Conservation (phyloP, 1,284 basidiomycete genomes). For the Bondarzewia mesenterica region DNA sequence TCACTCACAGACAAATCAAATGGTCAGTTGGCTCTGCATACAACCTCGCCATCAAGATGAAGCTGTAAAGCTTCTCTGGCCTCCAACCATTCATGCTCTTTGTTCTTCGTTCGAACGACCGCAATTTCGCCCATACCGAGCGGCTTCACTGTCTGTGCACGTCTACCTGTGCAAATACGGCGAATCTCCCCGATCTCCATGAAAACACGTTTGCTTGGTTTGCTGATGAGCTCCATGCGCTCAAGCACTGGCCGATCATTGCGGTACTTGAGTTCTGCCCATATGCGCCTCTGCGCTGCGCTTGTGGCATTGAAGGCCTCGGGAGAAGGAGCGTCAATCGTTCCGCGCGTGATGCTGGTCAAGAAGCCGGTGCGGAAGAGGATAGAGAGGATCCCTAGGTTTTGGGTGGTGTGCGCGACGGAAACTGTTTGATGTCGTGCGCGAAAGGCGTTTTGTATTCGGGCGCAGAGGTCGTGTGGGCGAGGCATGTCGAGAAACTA, state of each 20-base stretch:
- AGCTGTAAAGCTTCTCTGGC: conserved; percentile 64
- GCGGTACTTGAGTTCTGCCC: conserved; percentile 87
- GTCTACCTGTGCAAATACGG: conserved; percentile 64
- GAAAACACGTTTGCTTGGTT: conserved; percentile 66
- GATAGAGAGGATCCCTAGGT: conserved; percentile 76
- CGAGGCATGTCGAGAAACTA: conserved; percentile 48
- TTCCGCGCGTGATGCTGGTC: conserved; percentile 74
- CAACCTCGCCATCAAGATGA: conserved; percentile 59
- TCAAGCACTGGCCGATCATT: conserved; percentile 77
- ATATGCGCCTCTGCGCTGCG: conserved; percentile 66
- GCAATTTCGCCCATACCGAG: conserved; percentile 83
- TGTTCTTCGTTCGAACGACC: conserved; percentile 63
- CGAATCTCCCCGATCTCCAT: conserved; percentile 69
- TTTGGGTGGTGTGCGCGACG: conserved; percentile 75
- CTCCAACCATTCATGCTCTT: conserved; percentile 66
- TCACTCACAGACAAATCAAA: neutral
- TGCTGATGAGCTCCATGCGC: conserved; percentile 66
- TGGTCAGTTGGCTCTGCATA: conserved; percentile 63
- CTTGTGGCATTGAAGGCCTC: conserved; percentile 44
- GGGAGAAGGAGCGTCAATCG: conserved; percentile 58
- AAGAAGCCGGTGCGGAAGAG: conserved; percentile 85
- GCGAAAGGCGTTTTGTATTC: conserved; percentile 82
- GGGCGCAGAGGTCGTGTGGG: conserved; percentile 78
- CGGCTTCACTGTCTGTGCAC: conserved; percentile 66
- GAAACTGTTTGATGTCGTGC: conserved; percentile 69